Evolutionary conservation across 2,329 filamentous ascomycete species (phyloP), one percentile per base, ranked within the genome.

Genomic region (Alternaria hordeiaustralica): DNA sequence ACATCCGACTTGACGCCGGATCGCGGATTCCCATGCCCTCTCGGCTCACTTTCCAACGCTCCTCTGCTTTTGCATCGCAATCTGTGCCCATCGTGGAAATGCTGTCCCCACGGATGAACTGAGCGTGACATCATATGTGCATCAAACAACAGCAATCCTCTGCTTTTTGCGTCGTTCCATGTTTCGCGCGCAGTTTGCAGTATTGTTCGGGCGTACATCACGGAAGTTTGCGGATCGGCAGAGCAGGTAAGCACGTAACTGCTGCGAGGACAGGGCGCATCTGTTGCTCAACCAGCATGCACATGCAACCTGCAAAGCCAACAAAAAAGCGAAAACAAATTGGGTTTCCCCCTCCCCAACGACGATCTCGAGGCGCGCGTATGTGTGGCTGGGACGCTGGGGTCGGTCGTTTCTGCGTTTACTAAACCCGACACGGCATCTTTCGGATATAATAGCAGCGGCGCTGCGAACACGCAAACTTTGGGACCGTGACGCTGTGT

Each of bases 1-100:
- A 49, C 56, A 51, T 50, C 56, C 45, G 45, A 43, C 57, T 53
- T 21, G 57, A 54, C 36, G 33, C 43, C 57, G 47, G 13, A 53
- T 53, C 28, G 20, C 13, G 49, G 13, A 23, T 11, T 25, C 15
- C 20, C 15, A n/a, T n/a, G n/a, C n/a, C n/a, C n/a, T 41, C 49
- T 53, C 49, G 49, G 49, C 49, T 53, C 49, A 53, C 49, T 41
- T 53, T 33, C 49, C 49, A 53, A 41, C 49, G 11, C 49, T 41
- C 49, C 49, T 53, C 49, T 36, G 49, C 36, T 33, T 53, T 33
- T 36, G 49, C 12, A 53, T 41, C 30, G 30, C 49, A 53, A 53
- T 53, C 49, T 21, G 30, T 53, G 30, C 49, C 18, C 36, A 41
- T 36, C 20, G 49, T 21, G 28, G 30, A 53, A 23, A 53, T 53